These are phyloP conservation scores for Fragosphaeria purpurea DNA, from an alignment of 2,329 filamentous ascomycete species.

Conservation along the genomic window DNA sequence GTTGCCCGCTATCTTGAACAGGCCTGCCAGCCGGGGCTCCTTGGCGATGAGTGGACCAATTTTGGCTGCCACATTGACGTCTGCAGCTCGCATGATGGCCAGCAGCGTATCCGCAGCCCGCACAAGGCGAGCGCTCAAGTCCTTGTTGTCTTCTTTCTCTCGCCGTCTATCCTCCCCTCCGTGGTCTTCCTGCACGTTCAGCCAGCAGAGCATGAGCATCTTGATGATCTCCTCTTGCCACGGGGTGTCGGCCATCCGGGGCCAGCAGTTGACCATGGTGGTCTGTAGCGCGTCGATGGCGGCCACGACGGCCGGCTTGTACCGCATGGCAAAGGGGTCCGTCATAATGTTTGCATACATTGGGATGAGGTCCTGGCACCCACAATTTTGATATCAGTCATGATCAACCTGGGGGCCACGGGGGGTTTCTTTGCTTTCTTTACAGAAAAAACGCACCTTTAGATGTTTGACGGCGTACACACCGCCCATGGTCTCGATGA, in stretches of 20 bases:
- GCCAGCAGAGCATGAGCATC: conserved; percentile 53
- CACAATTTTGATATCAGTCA: background rate
- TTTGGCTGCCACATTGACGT: conserved; percentile 17
- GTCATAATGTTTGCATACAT: conserved; percentile 55
- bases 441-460: conserved; percentile 33
- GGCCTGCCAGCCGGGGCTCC: conserved; percentile 23
- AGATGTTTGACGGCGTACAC: conserved; percentile 58
- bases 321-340: conserved; percentile 55
- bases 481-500: conserved; percentile 45
- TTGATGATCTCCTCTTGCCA: conserved; percentile 57
- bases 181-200: conserved; percentile 37
- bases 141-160: conserved; percentile 2
- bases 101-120: conserved; percentile 24
- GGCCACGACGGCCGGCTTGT: conserved; percentile 42
- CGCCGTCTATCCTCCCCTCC: background rate
- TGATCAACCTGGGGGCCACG: too few species aligned
- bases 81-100: conserved; percentile 19
- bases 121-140: conserved; percentile 25
- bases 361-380: conserved; percentile 52
- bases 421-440: too few species aligned
- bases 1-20: conserved; percentile 19
- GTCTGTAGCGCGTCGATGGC: conserved; percentile 44
- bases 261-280: conserved; percentile 57
- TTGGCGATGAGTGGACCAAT: conserved; percentile 26
- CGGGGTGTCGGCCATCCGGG: conserved; percentile 43